phyloP scores from a whole-genome alignment of 2,329 filamentous ascomycete species.

The Colletotrichum sansevieriae region DNA sequence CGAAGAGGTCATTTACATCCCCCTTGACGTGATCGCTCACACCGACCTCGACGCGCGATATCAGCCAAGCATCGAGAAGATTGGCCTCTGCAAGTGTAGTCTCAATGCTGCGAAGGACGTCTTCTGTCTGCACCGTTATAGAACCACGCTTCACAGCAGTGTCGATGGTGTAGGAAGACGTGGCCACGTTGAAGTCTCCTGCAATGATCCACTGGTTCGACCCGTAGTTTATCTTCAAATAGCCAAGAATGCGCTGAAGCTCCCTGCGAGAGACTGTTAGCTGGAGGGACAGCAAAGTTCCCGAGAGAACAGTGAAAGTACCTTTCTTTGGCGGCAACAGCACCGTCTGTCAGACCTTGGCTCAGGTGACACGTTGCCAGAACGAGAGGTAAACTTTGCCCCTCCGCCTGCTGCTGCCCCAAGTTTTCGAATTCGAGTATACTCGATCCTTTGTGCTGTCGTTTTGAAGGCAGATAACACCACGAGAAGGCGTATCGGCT shows the following conservation, averaged over 20 bases:
- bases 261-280: conserved; percentile 54
- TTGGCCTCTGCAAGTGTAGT: conserved; percentile 57
- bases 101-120: conserved; percentile 61
- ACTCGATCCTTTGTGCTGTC: conserved; percentile 66
- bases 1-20: conserved; percentile 54
- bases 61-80: conserved; percentile 66
- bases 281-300: neutral
- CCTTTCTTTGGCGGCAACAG: conserved; percentile 66
- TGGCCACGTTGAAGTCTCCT: conserved; percentile 75
- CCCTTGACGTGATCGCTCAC: conserved; percentile 52
- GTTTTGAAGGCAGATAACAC: conserved; percentile 65
- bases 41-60: conserved; percentile 58
- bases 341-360: conserved; percentile 70
- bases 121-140: conserved; percentile 64
- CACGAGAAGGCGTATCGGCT: conserved; percentile 69
- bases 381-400: conserved; percentile 55
- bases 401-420: conserved; percentile 45
- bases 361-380: conserved; percentile 73
- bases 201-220: conserved; percentile 67
- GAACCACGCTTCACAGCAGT: conserved; percentile 63
- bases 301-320: neutral
- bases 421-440: conserved; percentile 48
- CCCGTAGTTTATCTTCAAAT: conserved; percentile 58
- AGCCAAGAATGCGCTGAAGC: conserved; percentile 61
- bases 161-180: conserved; percentile 68